Evolutionary conservation across 768 basidiomycete species (phyloP).

Genomic region (Rickenella mellea): DNA sequence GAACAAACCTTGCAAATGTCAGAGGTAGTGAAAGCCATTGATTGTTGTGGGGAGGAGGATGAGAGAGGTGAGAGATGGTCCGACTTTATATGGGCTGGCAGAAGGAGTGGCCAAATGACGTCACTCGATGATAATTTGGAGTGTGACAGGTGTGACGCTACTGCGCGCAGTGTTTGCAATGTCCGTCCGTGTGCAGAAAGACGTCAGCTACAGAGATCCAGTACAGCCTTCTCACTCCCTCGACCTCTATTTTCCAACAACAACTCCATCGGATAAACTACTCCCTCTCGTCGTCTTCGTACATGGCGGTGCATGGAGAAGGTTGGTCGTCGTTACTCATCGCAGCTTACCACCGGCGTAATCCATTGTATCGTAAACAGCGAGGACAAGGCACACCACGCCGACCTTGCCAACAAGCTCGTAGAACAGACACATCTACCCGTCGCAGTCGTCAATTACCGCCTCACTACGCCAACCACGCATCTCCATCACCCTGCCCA

Average conservation of each 20-base stretch:
- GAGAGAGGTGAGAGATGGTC: conserved; percentile 8
- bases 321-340: conserved; percentile 33
- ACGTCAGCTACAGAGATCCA: conserved; percentile 9
- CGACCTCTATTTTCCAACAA: conserved; percentile 40
- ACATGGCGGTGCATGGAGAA: conserved; percentile 79
- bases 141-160: no score
- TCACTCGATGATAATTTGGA: not conserved
- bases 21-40: conserved; percentile 62
- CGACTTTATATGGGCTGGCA: not conserved
- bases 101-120: not conserved
- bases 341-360: not conserved
- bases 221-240: conserved; percentile 33
- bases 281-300: conserved; percentile 57
- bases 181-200: not conserved
- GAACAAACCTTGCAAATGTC: conserved; percentile 62
- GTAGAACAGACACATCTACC: conserved; percentile 38
- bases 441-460: conserved; percentile 72
- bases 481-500: conserved; percentile 60
- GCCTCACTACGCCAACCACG: conserved; percentile 42
- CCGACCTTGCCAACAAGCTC: conserved; percentile 42
- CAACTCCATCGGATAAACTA: not conserved
- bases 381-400: conserved; percentile 63
- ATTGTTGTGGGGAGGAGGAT: conserved; percentile 8
- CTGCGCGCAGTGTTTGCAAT: no score
- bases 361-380: conserved; percentile 24